A percentile compares a stretch with the other conserved stretches of the same genome.
These are phyloP conservation scores for Nemania serpens DNA, from an alignment of 2,329 filamentous ascomycete genomes.

Conservation along the genomic window DNA sequence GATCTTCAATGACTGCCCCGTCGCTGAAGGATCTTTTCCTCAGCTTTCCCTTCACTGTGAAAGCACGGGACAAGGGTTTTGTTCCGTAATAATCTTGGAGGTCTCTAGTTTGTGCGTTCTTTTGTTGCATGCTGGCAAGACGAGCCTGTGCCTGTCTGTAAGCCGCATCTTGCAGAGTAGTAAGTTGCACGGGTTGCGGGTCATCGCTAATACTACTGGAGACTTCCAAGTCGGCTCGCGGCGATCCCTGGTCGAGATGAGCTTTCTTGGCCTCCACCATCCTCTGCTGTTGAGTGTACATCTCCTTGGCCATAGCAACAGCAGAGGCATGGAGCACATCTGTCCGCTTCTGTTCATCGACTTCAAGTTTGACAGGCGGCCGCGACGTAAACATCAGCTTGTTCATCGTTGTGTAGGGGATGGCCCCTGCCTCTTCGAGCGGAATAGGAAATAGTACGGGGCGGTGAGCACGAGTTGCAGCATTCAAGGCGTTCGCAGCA, in stretches of 20 bases:
- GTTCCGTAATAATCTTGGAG: constrained; percentile 78
- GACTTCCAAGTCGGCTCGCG: constrained; percentile 41
- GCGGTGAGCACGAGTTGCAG: constrained; percentile 70
- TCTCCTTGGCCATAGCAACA: constrained; percentile 85
- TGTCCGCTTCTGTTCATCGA: constrained; percentile 73
- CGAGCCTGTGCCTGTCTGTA: constrained; percentile 85
- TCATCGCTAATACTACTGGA: constrained; percentile 43
- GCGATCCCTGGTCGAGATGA: constrained; percentile 40
- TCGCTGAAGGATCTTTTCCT: constrained; percentile 71
- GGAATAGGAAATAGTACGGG: constrained; percentile 51
- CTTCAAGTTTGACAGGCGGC: constrained; percentile 72
- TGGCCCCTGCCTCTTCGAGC: constrained; percentile 66
- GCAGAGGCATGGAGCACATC: constrained; percentile 81
- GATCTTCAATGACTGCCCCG: constrained; percentile 65
- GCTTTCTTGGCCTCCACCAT: constrained; percentile 56
- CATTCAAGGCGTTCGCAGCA: constrained; percentile 71
- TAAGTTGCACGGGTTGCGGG: constrained; percentile 57
- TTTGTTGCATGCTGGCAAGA: constrained; percentile 77
- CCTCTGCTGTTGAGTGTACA: constrained; percentile 75
- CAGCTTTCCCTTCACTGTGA: constrained; percentile 59
- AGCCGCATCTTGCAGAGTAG: constrained; percentile 81
- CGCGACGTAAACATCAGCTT: constrained; percentile 78
- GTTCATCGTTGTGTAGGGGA: constrained; percentile 69
- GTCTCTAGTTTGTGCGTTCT: constrained; percentile 64
- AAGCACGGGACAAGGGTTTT: constrained; percentile 46